Evolutionary conservation across 495 filamentous ascomycete genomes (phyloP), one percentile per base, ranked within the genome.

Genomic region (Podospora tetraspora): DNA sequence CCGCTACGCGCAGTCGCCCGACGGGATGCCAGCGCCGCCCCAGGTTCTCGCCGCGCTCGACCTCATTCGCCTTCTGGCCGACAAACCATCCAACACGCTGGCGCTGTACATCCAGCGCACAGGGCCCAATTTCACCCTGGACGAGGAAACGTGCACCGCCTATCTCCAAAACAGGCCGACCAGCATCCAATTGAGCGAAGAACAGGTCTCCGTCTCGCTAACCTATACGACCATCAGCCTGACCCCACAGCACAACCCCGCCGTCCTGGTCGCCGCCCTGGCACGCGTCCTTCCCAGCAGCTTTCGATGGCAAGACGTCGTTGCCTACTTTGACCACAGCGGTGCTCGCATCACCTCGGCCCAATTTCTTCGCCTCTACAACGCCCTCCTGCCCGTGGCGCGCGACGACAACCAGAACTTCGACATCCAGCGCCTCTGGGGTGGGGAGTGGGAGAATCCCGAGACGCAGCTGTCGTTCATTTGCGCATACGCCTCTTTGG

Each of bases 401-500:
- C 81, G 79, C 59, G 86, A 89, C 25, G 84, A 89, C 21, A 71
- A 68, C 23, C 67, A 76, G 2, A 68, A 68, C 22, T 78, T 87
- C 74, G 89, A 96, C 77, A 87, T 97, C 59, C 90, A 96, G 76
- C 86, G 83, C 52, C 84, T 99, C 25, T 98, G 94, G 95, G 92
- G 93, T 67, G 94, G 93, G 37, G 84, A 88, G 59, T 98, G 96
- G 95, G 86, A 91, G 61, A 84, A 96, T 64, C 85, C 88, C 22
- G 87, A 93, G 59, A 91, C 96, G 0, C 96, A 97, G 67, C 84
- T 98, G 63, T 95, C 92, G 16, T 96, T 99, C 74, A 82, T 97
- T 56, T 89, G 88, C 67, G 92, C 93, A 9, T 97, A 91, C 74
- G 81, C 91, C 0, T 88, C 88, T 2, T 80, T 90, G 60, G 82